Evolutionary conservation across 2,329 filamentous ascomycete species (phyloP).

Genomic region (Epichloe gansuensis): DNA sequence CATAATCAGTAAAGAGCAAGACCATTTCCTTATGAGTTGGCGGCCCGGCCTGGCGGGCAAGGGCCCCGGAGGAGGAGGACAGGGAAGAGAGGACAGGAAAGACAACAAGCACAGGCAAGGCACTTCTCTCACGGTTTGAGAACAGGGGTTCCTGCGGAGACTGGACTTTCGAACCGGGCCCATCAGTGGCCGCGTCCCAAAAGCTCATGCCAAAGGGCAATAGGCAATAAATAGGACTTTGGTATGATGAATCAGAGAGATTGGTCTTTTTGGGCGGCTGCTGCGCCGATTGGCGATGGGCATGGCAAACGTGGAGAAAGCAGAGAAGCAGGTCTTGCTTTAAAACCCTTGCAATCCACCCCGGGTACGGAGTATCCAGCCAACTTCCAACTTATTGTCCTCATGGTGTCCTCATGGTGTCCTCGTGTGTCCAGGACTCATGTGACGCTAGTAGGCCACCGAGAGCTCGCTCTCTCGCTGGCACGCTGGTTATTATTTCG

Average conservation of each 20-base stretch:
- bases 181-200: conserved; percentile 1
- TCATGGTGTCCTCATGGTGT: background rate
- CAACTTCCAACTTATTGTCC: too few species aligned
- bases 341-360: too few species aligned
- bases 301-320: background rate
- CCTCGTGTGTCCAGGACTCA: background rate
- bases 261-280: conserved; percentile 1
- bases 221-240: too few species aligned
- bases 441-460: background rate
- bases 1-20: background rate
- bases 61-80: background rate
- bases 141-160: conserved; percentile 5
- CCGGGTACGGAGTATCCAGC: too few species aligned
- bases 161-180: background rate
- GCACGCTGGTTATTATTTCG: background rate
- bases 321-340: background rate
- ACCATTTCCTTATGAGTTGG: conserved; percentile 1
- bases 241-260: background rate
- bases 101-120: background rate
- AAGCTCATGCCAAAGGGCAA: too few species aligned
- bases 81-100: too few species aligned
- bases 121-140: background rate
- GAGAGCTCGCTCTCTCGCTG: background rate
- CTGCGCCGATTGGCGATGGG: conserved; percentile 3
- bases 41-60: background rate